Evolutionary conservation across 1,284 basidiomycete genomes (phyloP), one percentile per base, ranked within the genome.

Genomic region (Trichosporon sp.): DNA sequence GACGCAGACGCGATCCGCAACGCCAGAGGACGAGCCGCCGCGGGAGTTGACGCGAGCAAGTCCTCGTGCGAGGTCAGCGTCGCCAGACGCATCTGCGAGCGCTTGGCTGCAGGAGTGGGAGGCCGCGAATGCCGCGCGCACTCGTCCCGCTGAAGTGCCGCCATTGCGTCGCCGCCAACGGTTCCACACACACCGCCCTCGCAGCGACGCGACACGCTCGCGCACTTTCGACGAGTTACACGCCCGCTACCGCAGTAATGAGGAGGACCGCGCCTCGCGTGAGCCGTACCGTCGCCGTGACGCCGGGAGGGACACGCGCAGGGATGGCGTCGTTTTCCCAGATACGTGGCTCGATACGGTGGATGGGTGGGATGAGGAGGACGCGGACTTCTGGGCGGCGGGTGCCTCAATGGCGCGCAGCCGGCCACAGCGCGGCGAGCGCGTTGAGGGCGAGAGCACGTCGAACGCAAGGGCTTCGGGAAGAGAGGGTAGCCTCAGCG

Each of bases 321-420:
- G 71, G 15, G 71, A 72, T 64, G 71, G 68, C 8, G 35, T 72
- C 18, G 64, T 72, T 18, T 69, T 72, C 25, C 68, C 70, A 21
- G 70, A 70, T 13, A 25, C 35, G 6, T 70, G 60, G 66, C 29
- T 38, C 18, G 68, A 58, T 23, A 31, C 21, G n/a, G n/a, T 66
- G 35, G 67, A 65, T 21, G 56, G 8, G 12, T 21, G 27, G 35
- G 60, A 25, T 5, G 44, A 42, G 29, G 32, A 18, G 15, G 62
- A 15, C 23, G 66, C 34, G 2, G 31, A 18, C 31, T 23, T 21
- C 12, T 31, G 23, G 38, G 13, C 21, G 12, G 15, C 21, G 15
- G 47, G 32, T 8, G 65, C 60, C 8, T 15, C 47, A 44, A 29
- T 21, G 47, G 3, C 62, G 18, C 27, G 34, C 21, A 44, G 35